Conservation (phyloP, 225 moss, liverwort and hornwort genomes). For the Sphagnum tenellum region DNA sequence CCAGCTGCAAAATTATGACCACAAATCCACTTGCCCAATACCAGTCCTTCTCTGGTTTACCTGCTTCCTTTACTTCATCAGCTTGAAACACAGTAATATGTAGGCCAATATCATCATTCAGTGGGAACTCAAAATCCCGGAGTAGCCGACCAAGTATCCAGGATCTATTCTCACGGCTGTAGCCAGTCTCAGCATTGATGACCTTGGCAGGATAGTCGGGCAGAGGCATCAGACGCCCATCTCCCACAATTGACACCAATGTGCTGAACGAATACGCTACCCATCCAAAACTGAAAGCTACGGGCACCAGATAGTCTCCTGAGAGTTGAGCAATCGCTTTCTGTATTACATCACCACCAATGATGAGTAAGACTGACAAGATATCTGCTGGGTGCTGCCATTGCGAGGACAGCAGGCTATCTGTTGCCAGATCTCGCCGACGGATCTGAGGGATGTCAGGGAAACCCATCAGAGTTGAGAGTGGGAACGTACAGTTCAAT, state of each 20-base stretch:
- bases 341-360: slow-evolving; percentile 13
- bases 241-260: slow-evolving; percentile 8
- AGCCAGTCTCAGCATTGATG: slow-evolving; percentile 9
- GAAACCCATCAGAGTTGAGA: no score
- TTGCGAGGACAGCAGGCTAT: neutral
- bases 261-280: slow-evolving; percentile 7
- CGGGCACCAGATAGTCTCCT: slow-evolving; percentile 4
- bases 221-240: slow-evolving; percentile 5
- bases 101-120: neutral
- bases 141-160: slow-evolving; percentile 11
- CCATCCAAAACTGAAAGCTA: slow-evolving; percentile 15
- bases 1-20: slow-evolving; percentile 4
- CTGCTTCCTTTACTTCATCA: neutral
- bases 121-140: slow-evolving; percentile 3
- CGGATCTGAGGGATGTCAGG: no score
- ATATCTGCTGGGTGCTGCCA: slow-evolving; percentile 9
- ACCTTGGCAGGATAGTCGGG: slow-evolving; percentile 8
- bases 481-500: no score
- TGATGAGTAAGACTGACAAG: slow-evolving; percentile 4
- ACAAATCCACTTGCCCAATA: neutral
- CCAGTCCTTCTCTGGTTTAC: slow-evolving; percentile 3
- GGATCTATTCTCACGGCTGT: slow-evolving; percentile 6
- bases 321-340: slow-evolving; percentile 12
- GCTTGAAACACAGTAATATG: neutral
- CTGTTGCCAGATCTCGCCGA: no score